These are phyloP conservation scores for Triticum monococcum DNA, from an alignment of 176 grass and related monocot species.

Conservation along the genomic window DNA sequence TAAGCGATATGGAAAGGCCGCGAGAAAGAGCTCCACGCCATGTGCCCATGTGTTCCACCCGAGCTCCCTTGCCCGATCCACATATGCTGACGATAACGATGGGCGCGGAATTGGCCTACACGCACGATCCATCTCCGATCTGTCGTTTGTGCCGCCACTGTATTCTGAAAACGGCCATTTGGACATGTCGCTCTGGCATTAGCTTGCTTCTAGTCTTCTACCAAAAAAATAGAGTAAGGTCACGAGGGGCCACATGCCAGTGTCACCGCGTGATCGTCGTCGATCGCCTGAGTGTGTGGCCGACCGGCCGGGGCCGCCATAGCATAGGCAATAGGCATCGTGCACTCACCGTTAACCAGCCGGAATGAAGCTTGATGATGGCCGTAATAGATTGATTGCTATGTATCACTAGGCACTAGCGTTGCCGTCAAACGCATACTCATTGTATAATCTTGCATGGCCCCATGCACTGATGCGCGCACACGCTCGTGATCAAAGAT, in stretches of 20 bases:
- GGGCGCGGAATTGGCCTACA: background rate
- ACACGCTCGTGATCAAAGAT: background rate
- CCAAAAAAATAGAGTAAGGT: background rate
- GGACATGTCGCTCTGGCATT: background rate
- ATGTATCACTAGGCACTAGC: background rate
- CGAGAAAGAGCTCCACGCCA: background rate
- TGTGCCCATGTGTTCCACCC: no score
- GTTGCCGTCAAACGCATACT: background rate
- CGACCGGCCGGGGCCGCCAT: background rate
- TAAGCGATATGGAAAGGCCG: background rate
- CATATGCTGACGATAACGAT: background rate
- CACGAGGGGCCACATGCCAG: background rate
- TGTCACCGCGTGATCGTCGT: background rate
- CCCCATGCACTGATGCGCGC: background rate
- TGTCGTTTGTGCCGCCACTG: background rate
- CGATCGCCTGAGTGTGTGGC: background rate
- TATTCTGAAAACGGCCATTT: background rate
- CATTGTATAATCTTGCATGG: background rate
- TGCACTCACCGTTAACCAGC: background rate
- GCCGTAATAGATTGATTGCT: background rate
- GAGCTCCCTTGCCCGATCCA: no score
- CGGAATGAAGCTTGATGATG: background rate
- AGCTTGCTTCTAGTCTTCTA: background rate
- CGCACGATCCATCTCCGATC: no score
- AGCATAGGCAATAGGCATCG: no score